Percentiles rank a stretch among this genome's conserved stretches.
phyloP scores from a whole-genome alignment of 78 protist genomes.

The Fonticula alba region DNA sequence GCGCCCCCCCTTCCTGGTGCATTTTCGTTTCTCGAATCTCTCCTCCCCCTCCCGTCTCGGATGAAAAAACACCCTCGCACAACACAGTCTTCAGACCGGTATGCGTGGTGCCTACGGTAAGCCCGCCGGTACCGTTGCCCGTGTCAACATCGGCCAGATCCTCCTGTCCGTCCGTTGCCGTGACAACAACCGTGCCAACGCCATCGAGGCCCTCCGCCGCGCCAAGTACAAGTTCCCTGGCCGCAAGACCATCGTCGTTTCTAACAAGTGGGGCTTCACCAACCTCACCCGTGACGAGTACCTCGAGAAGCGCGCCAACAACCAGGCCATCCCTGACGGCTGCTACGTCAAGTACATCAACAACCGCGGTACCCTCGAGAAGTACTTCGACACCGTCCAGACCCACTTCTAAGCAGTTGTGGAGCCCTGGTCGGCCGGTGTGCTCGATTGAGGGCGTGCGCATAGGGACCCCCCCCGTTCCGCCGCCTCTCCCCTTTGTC shows the following conservation, averaged over 20 bases:
- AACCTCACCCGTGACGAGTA: constrained; percentile 53
- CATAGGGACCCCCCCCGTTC: too few relatives aligned
- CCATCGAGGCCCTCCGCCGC: constrained; percentile 93
- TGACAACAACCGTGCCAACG: constrained; percentile 42
- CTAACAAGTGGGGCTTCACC: constrained; percentile 97
- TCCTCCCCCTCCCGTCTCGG: too few relatives aligned
- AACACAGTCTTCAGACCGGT: constrained; percentile 91
- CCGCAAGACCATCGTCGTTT: constrained; percentile 79
- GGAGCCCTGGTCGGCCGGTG: too few relatives aligned
- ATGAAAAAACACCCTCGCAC: too few relatives aligned
- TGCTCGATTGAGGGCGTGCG: too few relatives aligned
- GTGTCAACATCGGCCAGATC: constrained; percentile 92
- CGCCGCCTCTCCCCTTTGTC: too few relatives aligned
- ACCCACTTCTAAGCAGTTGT: too few relatives aligned
- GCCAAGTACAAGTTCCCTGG: constrained; percentile 98
- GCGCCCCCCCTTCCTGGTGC: too few relatives aligned
- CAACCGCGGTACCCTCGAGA: constrained; percentile 52
- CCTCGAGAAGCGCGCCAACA: constrained; percentile 30
- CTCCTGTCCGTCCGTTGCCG: constrained; percentile 86
- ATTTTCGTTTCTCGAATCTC: too few relatives aligned
- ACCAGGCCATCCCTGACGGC: constrained; percentile 63
- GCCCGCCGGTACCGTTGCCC: constrained; percentile 92
- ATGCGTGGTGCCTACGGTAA: constrained; percentile 99
- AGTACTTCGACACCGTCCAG: too few relatives aligned
- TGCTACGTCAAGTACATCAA: constrained; percentile 36